Evolutionary conservation across 331 rosid genomes (phyloP).

Genomic region (Quercus phellos): DNA sequence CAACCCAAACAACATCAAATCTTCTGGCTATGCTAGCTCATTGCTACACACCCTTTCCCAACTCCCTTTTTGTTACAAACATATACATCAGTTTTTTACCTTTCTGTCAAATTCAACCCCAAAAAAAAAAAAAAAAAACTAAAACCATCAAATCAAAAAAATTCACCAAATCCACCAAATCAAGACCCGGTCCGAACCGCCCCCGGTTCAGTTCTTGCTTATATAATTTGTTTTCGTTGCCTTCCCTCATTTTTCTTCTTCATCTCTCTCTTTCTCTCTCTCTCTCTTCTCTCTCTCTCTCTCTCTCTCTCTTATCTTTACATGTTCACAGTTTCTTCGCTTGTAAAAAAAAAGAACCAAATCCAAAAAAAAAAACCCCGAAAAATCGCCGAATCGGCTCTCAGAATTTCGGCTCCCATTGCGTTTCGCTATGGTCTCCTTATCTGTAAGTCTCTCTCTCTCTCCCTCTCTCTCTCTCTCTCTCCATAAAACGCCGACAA

Average conservation of each 20-base stretch:
- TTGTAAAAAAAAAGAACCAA: constrained; percentile 20
- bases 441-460: constrained; percentile 48
- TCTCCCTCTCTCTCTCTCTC: too few relatives aligned
- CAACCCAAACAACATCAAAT: too few relatives aligned
- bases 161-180: background rate
- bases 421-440: constrained; percentile 21
- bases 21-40: too few relatives aligned
- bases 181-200: background rate
- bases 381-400: constrained; percentile 28
- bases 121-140: too few relatives aligned
- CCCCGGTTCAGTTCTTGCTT: background rate
- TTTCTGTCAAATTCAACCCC: too few relatives aligned
- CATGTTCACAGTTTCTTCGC: constrained; percentile 19
- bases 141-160: too few relatives aligned
- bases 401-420: constrained; percentile 25
- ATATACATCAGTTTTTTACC: too few relatives aligned
- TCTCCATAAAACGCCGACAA: constrained; percentile 11
- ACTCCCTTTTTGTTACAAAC: too few relatives aligned
- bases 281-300: constrained; percentile 26
- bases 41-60: too few relatives aligned
- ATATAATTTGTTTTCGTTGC: constrained; percentile 20
- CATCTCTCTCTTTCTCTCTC: constrained; percentile 19
- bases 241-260: background rate
- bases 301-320: constrained; percentile 38
- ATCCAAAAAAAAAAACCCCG: constrained; percentile 26